Evolutionary conservation across 345 rosid species (phyloP).

Genomic region (Pistacia atlantica): DNA sequence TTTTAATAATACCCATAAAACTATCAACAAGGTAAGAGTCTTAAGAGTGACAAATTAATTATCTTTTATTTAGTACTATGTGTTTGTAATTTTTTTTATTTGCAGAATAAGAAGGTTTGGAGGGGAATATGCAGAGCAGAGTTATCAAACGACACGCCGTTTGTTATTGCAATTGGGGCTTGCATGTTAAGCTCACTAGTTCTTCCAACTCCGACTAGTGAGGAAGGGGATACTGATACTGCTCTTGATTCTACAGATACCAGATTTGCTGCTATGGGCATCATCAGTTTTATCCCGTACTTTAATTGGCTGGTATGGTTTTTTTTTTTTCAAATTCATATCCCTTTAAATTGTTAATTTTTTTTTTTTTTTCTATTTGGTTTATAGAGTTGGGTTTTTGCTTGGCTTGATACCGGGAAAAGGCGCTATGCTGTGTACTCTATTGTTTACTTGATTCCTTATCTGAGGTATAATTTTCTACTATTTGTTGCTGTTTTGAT

Average conservation of each 20-base stretch:
- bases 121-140: slow-evolving; percentile 61
- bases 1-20: not conserved
- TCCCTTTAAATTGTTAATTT: not conserved
- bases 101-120: slow-evolving; percentile 31
- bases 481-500: not conserved
- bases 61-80: no score
- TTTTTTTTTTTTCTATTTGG: not conserved
- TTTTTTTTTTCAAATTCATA: not conserved
- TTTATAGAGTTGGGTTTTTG: slow-evolving; percentile 91
- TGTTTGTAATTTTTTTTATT: not conserved
- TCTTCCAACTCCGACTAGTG: slow-evolving; percentile 42
- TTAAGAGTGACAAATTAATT: no score
- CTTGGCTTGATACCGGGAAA: slow-evolving; percentile 94
- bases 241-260: slow-evolving; percentile 63
- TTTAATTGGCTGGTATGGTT: slow-evolving; percentile 90
- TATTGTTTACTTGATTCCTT: slow-evolving; percentile 79
- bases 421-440: slow-evolving; percentile 79
- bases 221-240: slow-evolving; percentile 47
- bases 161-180: slow-evolving; percentile 70
- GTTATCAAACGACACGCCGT: slow-evolving; percentile 67
- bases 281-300: slow-evolving; percentile 89
- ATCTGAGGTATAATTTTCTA: slow-evolving; percentile 53
- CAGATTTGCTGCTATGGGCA: slow-evolving; percentile 87
- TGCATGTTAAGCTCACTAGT: slow-evolving; percentile 75
- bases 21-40: slow-evolving; percentile 33